Base-by-base conservation (phyloP, 169 alveolate genomes). In the Blepharisma undulans region DNA sequence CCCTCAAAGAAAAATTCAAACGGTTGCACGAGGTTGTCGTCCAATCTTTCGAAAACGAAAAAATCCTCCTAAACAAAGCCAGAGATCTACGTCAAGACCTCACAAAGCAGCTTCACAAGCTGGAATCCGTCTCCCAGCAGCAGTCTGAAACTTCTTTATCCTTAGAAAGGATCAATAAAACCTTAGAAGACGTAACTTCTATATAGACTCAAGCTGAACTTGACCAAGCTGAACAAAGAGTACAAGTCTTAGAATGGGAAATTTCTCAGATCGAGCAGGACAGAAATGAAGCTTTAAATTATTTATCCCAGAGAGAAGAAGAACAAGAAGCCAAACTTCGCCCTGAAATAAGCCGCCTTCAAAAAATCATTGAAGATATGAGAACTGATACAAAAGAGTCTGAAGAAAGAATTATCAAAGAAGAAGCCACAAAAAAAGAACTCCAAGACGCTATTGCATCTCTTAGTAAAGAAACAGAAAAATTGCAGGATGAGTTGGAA, bases 91-190 rank as follows among this genome's bases (percentile, higher is more conserved):
- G 82, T n/a, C 82, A 93, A 89, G 93, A 92, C 27, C 88, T 94
- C 0, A 66, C 79, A n/a, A 91, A 90, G 18, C 95, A 94, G 86
- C 92, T 84, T 36, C 93, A 89, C 27, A 92, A 92, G 36, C 87
- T 94, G 14, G 96, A 94, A 71, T 92, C 93, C 72, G 96, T 94
- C 21, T 77, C 92, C 36, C 84, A 85, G 32, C 93, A 94, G 72
- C 91, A 92, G 30, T 88, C 89, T 32, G 48, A 92, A 72, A 94
- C 94, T 72, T 90, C 94, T 61, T 92, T 91, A 33, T 92, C 96
- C 8, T 34, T 89, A 32, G 91, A 92, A 84, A 92, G 91, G 76
- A 92, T 94, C 34, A 91, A 84, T 48, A 91, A 87, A 78, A 94
- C 93, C 25, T 71, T 90, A 19, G 91, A 88, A 78, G 95, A 92